phyloP scores from a whole-genome alignment of 495 filamentous ascomycete species.

The Ascodesmis nigricans region DNA sequence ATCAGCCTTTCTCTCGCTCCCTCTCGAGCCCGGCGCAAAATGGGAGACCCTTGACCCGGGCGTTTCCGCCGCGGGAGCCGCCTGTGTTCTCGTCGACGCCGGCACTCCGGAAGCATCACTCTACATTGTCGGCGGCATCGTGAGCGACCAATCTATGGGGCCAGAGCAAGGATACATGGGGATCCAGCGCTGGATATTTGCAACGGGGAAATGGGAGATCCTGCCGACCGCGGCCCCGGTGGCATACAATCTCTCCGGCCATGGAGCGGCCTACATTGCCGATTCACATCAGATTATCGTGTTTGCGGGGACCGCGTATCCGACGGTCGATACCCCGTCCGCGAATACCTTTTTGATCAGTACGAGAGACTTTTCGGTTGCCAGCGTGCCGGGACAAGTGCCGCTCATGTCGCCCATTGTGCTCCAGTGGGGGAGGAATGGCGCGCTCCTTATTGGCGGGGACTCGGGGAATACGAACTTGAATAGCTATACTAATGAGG shows the following conservation, averaged over 20 bases:
- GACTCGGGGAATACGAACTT: conserved; percentile 40
- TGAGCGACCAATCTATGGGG: conserved; percentile 23
- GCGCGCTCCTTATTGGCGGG: conserved; percentile 62
- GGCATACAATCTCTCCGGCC: conserved; percentile 37
- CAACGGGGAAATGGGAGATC: conserved; percentile 51
- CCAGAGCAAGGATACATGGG: conserved; percentile 39
- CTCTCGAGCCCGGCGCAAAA: conserved; percentile 39
- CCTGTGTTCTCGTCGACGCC: conserved; percentile 49
- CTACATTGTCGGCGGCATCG: conserved; percentile 63
- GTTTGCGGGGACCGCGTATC: conserved; percentile 54
- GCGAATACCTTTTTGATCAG: conserved; percentile 57
- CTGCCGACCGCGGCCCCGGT: conserved; percentile 32
- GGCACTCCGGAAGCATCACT: conserved; percentile 39
- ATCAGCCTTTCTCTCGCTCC: conserved; percentile 51
- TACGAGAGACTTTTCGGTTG: conserved; percentile 30
- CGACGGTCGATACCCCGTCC: conserved; percentile 26
- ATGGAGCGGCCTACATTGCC: conserved; percentile 57
- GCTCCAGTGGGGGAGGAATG: conserved; percentile 47
- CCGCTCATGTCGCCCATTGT: conserved; percentile 47
- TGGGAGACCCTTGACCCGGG: conserved; percentile 47
- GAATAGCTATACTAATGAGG: conserved; percentile 34
- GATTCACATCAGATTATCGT: conserved; percentile 49
- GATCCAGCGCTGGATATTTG: conserved; percentile 66
- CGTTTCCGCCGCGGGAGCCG: conserved; percentile 45
- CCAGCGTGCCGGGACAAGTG: conserved; percentile 30